Percentiles rank a stretch among this genome's conserved stretches.
These are phyloP conservation scores for Salpingoeca rosetta DNA, from an alignment of 78 protist species.

Conservation along the genomic window DNA sequence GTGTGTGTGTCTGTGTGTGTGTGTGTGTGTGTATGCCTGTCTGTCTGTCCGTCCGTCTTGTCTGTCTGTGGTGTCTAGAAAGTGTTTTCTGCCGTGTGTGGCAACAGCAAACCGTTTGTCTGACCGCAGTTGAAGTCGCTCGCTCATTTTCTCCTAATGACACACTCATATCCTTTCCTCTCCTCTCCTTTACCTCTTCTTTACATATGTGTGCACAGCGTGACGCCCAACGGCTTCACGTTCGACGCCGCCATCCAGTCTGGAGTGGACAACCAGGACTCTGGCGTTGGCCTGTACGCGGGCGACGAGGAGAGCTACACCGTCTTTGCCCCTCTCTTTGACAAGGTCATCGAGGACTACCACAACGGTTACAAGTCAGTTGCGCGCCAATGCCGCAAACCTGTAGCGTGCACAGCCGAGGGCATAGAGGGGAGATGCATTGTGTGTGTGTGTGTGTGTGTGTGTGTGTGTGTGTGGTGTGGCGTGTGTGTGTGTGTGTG, in stretches of 20 bases:
- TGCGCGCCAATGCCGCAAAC: no score
- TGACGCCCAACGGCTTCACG: not conserved
- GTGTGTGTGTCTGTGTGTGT: not conserved
- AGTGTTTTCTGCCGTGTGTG: not conserved
- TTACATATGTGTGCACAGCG: no score
- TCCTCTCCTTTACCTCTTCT: no score
- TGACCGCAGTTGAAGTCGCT: no score
- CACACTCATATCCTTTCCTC: no score
- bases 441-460: no score
- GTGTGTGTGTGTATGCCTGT: not conserved
- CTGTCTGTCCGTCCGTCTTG: not conserved
- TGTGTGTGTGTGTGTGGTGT: no score
- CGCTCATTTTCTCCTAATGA: no score
- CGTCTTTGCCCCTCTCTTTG: not conserved
- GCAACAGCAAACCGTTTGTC: no score
- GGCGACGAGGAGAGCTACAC: not conserved
- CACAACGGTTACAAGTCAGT: not conserved
- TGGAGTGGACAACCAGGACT: not conserved
- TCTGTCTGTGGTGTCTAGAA: not conserved
- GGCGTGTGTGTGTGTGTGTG: no score
- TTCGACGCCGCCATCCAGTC: not conserved
- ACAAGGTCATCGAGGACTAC: not conserved
- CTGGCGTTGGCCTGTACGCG: not conserved
- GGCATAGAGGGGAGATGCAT: no score
- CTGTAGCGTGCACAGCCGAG: no score